phyloP scores from a whole-genome alignment of 768 basidiomycete species.

The Leucocoprinus sp. region DNA sequence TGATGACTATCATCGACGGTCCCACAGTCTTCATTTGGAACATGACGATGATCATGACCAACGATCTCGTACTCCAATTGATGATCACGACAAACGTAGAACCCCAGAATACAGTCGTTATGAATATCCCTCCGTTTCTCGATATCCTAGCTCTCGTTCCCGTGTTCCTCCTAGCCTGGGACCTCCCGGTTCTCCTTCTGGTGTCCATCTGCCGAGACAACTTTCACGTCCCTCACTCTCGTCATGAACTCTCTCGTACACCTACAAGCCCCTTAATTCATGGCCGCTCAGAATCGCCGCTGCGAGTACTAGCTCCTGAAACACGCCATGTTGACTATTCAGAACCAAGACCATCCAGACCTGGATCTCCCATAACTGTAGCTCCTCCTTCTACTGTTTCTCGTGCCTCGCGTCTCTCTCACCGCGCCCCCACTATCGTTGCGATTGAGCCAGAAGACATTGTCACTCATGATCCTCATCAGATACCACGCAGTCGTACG shows the following conservation, averaged over 20 bases:
- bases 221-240: slow-evolving; percentile 8
- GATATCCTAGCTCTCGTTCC: slow-evolving; percentile 18
- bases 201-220: slow-evolving; percentile 14
- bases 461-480: slow-evolving; percentile 5
- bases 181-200: slow-evolving; percentile 13
- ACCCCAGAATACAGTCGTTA: background rate
- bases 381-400: slow-evolving; percentile 15
- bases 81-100: background rate
- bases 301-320: slow-evolving; percentile 12
- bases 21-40: slow-evolving; percentile 12
- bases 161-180: slow-evolving; percentile 17
- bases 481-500: slow-evolving; percentile 9
- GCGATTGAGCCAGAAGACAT: slow-evolving; percentile 15
- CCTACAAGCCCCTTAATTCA: slow-evolving; percentile 3
- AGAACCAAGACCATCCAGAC: slow-evolving; percentile 6
- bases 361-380: slow-evolving; percentile 13
- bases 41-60: slow-evolving; percentile 4
- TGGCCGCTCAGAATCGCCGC: slow-evolving; percentile 18
- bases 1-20: slow-evolving; percentile 12
- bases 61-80: slow-evolving; percentile 6
- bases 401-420: slow-evolving; percentile 8
- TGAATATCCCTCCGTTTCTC: background rate
- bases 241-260: slow-evolving; percentile 1
- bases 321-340: slow-evolving; percentile 1
- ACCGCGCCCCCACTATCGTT: slow-evolving; percentile 20